Conservation (phyloP, 495 filamentous ascomycete species). For the Polyplosphaeria fusca region DNA sequence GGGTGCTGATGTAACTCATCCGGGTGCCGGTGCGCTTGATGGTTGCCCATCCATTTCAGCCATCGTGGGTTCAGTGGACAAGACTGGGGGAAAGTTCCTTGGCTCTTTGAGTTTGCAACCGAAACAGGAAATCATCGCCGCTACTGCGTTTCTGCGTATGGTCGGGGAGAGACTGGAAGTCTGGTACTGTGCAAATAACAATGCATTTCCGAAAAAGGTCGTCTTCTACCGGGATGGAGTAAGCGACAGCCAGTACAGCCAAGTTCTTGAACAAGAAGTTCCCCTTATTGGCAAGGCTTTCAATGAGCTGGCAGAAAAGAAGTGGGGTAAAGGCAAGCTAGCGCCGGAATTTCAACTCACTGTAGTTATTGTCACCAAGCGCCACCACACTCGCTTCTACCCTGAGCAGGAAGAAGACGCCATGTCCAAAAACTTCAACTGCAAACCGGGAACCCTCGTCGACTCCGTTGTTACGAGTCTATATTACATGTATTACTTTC, state of each 20-base stretch:
- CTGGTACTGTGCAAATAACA: not conserved
- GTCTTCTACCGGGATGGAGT: slow-evolving; percentile 27
- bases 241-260: slow-evolving; percentile 13
- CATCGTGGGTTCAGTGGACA: slow-evolving; percentile 16
- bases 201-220: not conserved
- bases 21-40: not conserved
- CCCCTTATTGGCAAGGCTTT: slow-evolving; percentile 6
- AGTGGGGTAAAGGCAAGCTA: slow-evolving; percentile 29
- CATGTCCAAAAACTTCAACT: slow-evolving; percentile 4
- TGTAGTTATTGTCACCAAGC: slow-evolving; percentile 18
- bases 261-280: slow-evolving; percentile 9
- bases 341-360: slow-evolving; percentile 37
- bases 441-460: slow-evolving; percentile 11
- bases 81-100: slow-evolving; percentile 1
- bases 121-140: not conserved
- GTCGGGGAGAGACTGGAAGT: slow-evolving; percentile 1
- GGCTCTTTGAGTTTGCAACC: slow-evolving; percentile 12
- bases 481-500: slow-evolving; percentile 18
- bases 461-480: slow-evolving; percentile 16
- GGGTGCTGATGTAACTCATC: slow-evolving; percentile 28
- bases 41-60: slow-evolving; percentile 9
- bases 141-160: slow-evolving; percentile 5
- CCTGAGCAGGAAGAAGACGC: not conserved
- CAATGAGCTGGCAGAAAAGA: slow-evolving; percentile 26
- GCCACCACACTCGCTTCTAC: slow-evolving; percentile 52